Conservation (phyloP, 257 asterid species). For the Henckelia pumila region DNA sequence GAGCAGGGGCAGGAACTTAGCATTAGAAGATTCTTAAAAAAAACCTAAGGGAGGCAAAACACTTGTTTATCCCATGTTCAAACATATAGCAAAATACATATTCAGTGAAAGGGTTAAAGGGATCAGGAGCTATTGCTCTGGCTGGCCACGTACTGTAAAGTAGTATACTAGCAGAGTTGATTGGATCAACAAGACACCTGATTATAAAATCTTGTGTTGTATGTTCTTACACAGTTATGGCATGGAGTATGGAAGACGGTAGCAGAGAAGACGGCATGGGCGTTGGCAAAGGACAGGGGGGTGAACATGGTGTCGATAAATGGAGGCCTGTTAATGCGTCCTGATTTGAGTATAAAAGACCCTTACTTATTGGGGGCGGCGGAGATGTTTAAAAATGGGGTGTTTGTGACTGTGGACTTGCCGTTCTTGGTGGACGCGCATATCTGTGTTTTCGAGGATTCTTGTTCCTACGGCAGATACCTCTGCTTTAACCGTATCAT, state of each 20-base stretch:
- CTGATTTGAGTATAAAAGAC: constrained; percentile 60
- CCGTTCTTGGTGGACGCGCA: constrained; percentile 77
- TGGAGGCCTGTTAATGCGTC: constrained; percentile 62
- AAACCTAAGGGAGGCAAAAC: too few species aligned
- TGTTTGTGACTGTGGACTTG: constrained; percentile 78
- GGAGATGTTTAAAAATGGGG: constrained; percentile 83
- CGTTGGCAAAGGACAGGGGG: constrained; percentile 93
- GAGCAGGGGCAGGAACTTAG: neutral
- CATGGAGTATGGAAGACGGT: constrained; percentile 77
- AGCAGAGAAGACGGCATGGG: constrained; percentile 93
- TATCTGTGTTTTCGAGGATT: constrained; percentile 77
- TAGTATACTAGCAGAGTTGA: neutral
- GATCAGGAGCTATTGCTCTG: too few species aligned
- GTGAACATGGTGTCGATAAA: constrained; percentile 81
- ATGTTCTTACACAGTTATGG: constrained; percentile 60
- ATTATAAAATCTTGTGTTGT: neutral
- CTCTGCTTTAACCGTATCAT: constrained; percentile 71
- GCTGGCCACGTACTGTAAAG: neutral
- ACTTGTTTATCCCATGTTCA: neutral
- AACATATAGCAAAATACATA: neutral
- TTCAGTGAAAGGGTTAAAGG: too few species aligned
- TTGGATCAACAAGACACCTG: neutral
- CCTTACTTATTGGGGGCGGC: constrained; percentile 86
- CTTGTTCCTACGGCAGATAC: constrained; percentile 79
- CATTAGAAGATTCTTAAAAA: neutral